Base-by-base conservation (phyloP, 805 yeast genomes). In the Starmerella powellii region DNA sequence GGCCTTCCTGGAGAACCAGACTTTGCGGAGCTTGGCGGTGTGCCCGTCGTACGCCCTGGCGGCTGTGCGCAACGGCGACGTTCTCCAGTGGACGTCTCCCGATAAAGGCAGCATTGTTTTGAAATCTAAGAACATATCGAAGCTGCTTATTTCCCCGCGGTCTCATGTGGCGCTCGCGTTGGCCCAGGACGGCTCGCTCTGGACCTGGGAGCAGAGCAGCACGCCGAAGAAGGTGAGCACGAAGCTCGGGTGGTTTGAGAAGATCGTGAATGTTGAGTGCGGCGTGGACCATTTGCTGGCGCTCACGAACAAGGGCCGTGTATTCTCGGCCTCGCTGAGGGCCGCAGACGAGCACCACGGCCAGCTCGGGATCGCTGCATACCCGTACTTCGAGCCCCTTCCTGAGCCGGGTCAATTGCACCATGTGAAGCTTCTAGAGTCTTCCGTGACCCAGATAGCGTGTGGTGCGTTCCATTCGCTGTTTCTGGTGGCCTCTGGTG, bases 321-420 rank as follows among this genome's bases (percentile, higher is more conserved):
- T 82, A 0, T 79, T 69, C 49, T 65, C 82, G 1, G 65, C 75
- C 10, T 71, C 82, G 13, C 76, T 93, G 0, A 50, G 55, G 12
- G 50, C 50, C 1, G 39, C 40, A 3, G 44, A 42, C 11, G 57
- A 63, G n/a, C 61, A 65, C 4, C 58, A 56, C 51, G 97, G 97
- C 3, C 96, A 91, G 62, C 83, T 72, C 61, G 97, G 96, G 16
- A 59, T 84, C 13, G 91, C 94, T 1, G 61, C 64, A 12, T 73
- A 67, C 49, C 74, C 94, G 1, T 87, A 82, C 43, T 76, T 76
- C 54, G 74, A 72, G 45, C 49, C 59, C 4, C 68, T 73, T 0
- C 82, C 86, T 6, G 49, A 51, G 2, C 65, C 68, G 13, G 69
- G 70, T 49, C 55, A 58, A 39, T 58, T 76, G 11, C 68, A 68